Conservation (phyloP, 257 asterid species). For the Craterostigma plantagineum region DNA sequence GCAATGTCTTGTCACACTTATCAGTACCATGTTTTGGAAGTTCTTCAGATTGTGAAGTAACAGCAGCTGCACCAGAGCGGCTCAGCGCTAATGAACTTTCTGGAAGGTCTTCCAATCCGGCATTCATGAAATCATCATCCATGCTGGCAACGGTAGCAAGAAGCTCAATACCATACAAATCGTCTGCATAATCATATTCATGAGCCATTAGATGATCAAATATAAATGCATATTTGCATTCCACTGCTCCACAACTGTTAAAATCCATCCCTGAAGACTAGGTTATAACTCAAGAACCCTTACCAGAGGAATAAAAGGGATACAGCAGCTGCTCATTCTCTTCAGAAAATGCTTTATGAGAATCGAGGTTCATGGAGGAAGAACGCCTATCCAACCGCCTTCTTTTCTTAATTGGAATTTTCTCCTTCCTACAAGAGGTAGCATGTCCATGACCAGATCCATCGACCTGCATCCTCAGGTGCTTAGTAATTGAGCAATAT, state of each 20-base stretch:
- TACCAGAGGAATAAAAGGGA: slow-evolving; percentile 22
- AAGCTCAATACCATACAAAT: slow-evolving; percentile 72
- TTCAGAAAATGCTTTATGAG: slow-evolving; percentile 12
- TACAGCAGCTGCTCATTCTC: slow-evolving; percentile 16
- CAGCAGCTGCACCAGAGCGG: neutral
- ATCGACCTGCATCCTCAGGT: slow-evolving; percentile 27
- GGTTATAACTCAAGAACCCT: slow-evolving; percentile 3
- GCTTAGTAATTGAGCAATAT: neutral
- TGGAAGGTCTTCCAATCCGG: slow-evolving; percentile 15
- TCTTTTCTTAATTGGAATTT: slow-evolving; percentile 57
- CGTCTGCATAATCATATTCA: slow-evolving; percentile 20
- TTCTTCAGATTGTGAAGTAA: too few species aligned
- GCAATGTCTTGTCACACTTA: too few species aligned
- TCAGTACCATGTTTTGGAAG: too few species aligned
- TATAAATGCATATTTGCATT: slow-evolving; percentile 9
- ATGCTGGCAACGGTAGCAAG: slow-evolving; percentile 72
- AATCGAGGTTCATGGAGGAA: neutral
- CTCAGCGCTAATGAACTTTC: neutral
- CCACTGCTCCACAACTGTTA: slow-evolving; percentile 12
- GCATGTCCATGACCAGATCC: slow-evolving; percentile 18
- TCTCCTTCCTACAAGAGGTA: slow-evolving; percentile 24
- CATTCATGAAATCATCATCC: slow-evolving; percentile 20
- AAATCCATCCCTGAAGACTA: slow-evolving; percentile 16
- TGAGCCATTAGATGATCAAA: slow-evolving; percentile 11
- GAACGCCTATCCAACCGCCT: slow-evolving; percentile 9